Conservation (phyloP, 371 early-diverging fungal species). For the Gilbertella persicaria region DNA sequence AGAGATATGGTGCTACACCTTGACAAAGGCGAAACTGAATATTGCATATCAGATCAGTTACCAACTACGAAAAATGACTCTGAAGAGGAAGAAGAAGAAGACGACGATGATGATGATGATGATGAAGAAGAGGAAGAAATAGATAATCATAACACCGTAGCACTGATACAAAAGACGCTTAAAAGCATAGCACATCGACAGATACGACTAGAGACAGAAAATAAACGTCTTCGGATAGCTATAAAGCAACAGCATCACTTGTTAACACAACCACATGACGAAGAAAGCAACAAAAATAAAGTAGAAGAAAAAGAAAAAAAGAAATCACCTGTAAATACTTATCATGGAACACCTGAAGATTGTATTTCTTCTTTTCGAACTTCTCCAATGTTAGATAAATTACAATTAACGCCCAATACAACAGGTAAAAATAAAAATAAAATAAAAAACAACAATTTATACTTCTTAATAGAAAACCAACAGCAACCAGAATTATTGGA, state of each 20-base stretch:
- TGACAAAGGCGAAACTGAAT: constrained; percentile 33
- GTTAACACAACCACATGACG: constrained; percentile 15
- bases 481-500: constrained; percentile 8
- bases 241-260: constrained; percentile 44
- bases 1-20: constrained; percentile 31
- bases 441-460: background rate
- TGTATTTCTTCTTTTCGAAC: constrained; percentile 16
- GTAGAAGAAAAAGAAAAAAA: constrained; percentile 6
- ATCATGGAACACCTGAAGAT: constrained; percentile 20
- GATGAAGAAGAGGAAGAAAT: constrained; percentile 7
- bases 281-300: background rate
- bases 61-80: background rate
- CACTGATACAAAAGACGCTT: constrained; percentile 30
- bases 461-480: background rate
- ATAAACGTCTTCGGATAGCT: constrained; percentile 38
- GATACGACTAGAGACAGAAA: constrained; percentile 43
- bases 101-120: background rate
- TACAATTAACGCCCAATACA: constrained; percentile 11
- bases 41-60: constrained; percentile 13
- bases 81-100: background rate
- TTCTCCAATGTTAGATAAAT: constrained; percentile 25
- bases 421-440: background rate
- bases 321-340: constrained; percentile 4
- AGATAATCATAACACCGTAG: constrained; percentile 17
- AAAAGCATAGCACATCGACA: constrained; percentile 42